phyloP scores from a whole-genome alignment of 2,329 filamentous ascomycete genomes.

The Fusarium lyarnte region DNA sequence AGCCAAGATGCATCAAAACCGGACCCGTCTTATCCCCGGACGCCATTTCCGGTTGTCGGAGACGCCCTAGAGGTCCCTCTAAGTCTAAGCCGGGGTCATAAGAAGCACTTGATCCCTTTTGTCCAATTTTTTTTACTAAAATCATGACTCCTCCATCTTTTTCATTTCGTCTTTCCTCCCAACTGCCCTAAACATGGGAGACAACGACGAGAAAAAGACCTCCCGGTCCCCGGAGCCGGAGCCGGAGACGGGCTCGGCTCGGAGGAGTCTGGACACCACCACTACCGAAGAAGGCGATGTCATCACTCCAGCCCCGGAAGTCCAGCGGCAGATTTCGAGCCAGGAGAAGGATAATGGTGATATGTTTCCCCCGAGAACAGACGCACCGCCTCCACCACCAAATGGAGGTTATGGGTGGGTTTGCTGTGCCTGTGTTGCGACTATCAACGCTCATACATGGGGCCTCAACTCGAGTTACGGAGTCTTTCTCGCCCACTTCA shows the following conservation, averaged over 20 bases:
- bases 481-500: slow-evolving; percentile 67
- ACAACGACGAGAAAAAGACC: slow-evolving; percentile 34
- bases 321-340: background rate
- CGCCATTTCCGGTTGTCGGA: slow-evolving; percentile 36
- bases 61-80: slow-evolving; percentile 5
- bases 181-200: slow-evolving; percentile 12
- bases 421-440: slow-evolving; percentile 49
- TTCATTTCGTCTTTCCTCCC: background rate
- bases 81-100: slow-evolving; percentile 28
- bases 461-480: slow-evolving; percentile 67
- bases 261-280: slow-evolving; percentile 30
- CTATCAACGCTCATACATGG: slow-evolving; percentile 78
- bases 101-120: slow-evolving; percentile 18
- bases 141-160: slow-evolving; percentile 16
- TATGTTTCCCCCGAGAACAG: slow-evolving; percentile 16
- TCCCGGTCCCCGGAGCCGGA: slow-evolving; percentile 13
- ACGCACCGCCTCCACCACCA: slow-evolving; percentile 53
- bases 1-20: slow-evolving; percentile 14
- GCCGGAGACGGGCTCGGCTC: slow-evolving; percentile 8
- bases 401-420: slow-evolving; percentile 69
- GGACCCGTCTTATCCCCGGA: slow-evolving; percentile 35
- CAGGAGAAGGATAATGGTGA: slow-evolving; percentile 19
- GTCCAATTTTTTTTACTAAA: slow-evolving; percentile 12
- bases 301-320: slow-evolving; percentile 26
- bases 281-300: slow-evolving; percentile 37